phyloP scores from a whole-genome alignment of 2,329 filamentous ascomycete species.

The Aspergillus clavatus region DNA sequence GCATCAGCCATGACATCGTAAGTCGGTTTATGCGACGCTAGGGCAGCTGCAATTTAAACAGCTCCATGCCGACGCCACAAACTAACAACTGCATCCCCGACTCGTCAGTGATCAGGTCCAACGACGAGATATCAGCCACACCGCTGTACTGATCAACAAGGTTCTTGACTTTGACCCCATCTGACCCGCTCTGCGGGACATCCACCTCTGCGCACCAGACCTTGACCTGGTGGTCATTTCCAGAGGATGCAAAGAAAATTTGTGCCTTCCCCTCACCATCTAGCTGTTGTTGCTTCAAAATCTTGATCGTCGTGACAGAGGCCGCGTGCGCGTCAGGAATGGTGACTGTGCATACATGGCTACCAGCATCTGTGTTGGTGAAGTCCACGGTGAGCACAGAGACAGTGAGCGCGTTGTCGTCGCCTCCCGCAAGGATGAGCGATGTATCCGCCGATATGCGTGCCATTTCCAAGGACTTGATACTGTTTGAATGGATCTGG shows the following conservation, averaged over 20 bases:
- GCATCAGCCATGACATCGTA: slow-evolving; percentile 13
- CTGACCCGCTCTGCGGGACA: slow-evolving; percentile 10
- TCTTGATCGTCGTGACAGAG: slow-evolving; percentile 38
- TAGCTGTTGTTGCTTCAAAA: slow-evolving; percentile 19
- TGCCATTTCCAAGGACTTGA: slow-evolving; percentile 55
- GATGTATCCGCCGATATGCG: slow-evolving; percentile 30
- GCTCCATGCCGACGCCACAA: slow-evolving; percentile 49
- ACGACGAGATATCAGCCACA: slow-evolving; percentile 53
- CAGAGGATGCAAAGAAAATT: slow-evolving; percentile 34
- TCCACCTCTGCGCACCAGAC: slow-evolving; percentile 37
- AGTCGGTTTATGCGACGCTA: neutral
- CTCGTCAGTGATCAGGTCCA: slow-evolving; percentile 37
- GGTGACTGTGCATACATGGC: slow-evolving; percentile 28
- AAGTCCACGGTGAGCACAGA: slow-evolving; percentile 37
- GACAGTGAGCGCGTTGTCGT: slow-evolving; percentile 75
- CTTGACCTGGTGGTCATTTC: slow-evolving; percentile 46
- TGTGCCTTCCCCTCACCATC: slow-evolving; percentile 6
- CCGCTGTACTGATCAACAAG: slow-evolving; percentile 39
- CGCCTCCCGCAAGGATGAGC: slow-evolving; percentile 71
- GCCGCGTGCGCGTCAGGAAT: slow-evolving; percentile 44
- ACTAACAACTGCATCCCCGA: slow-evolving; percentile 33
- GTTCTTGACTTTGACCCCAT: slow-evolving; percentile 23
- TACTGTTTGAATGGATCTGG: slow-evolving; percentile 71
- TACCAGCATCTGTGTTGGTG: slow-evolving; percentile 7
- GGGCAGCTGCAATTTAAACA: slow-evolving; percentile 27